Evolutionary conservation across 768 basidiomycete species (phyloP), one percentile per base, ranked within the genome.

Genomic region (Phanerochaete sordida): DNA sequence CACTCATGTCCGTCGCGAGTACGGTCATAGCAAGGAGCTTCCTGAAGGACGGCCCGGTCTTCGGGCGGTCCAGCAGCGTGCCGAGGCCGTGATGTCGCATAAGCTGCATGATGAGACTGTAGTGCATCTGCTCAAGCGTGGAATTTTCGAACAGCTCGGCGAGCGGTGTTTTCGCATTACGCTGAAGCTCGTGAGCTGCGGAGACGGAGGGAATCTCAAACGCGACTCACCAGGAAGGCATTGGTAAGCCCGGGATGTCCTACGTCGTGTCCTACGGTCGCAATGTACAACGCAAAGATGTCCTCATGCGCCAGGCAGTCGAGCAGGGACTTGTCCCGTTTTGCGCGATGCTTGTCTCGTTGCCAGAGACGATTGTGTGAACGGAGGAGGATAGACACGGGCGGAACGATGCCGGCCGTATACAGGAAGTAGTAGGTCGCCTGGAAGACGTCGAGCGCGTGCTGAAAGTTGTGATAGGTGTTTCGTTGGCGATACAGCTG

Each of bases 391-490:
- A 88, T 81, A 1, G 81, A 80, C 9, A 91, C 78, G 1, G 90
- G 84, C 2, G 97, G 97, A 0, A 94, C 91, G 70, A 90, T 81
- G 30, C 87, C 88, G 16, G 91, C 89, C 28, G 84, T 79, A 48
- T 81, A 81, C 26, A 99, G 79, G 75, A 95, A 98, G 23, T 84
- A 85, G 68, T 97, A 93, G 3, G 86, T 84, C 0, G 95, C 95
- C 70, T 99, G 97, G 23, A 98, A 81, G 16, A 98, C 97, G 72
- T 99, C 97, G 45, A 97, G 78, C 0, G 95, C 97, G 74, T 99
- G 97, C 62, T 93, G 87, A 70, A 96, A 98, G 70, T 98, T 99
- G 79, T 99, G 97, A 73, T 99, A 99, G 27, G 90, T 88, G 75
- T 98, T 98, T 59, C 88, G 86, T 54, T 84, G 81, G 62, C 95